Evolutionary conservation across 352 stramenopile genomes (phyloP), one percentile per base, ranked within the genome.

Genomic region (Phytophthora brassicae): DNA sequence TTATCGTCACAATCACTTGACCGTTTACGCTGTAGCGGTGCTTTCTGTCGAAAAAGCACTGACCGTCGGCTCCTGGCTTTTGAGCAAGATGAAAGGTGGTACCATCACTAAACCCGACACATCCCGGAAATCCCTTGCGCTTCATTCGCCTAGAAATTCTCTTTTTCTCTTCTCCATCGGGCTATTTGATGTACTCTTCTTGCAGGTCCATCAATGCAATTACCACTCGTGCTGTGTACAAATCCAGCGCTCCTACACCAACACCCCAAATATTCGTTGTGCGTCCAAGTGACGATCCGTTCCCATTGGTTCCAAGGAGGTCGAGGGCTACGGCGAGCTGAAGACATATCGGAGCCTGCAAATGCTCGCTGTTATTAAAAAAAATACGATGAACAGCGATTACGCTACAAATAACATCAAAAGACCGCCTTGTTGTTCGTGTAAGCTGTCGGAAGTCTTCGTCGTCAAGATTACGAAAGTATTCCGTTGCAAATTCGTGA

Each of bases 61-160:
- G 23, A 13, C 63, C 63, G 28, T 63, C 45, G 11, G 56, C 45
- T 9, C 6, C 17, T 19, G 56, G 56, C 38, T 66, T 66, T 28
- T 66, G 44, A 16, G 44, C 28, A 14, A 71, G 36, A 12, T 38
- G 46, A 24, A 66, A 23, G 11, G 53, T 56, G 3, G 54, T 69
- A 12, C 54, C 61, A 31, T 69, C 61, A 7, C 64, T 56, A 17
- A 69, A 60, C 3, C 61, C 54, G 12, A 69, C 54, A 11, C 12
- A 49, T 17, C 54, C 48, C 7, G 8, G 29, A 5, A 62, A 33
- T 3, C 46, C 45, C 11, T 44, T 6, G 14, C 4, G 17, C 16
- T 2, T 26, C 43, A 53, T 53, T 5, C 41, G 42, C 0, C 42
- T 43, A 11, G 43, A 52, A 9, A 11, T 54, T 9, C 4, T 31